These are phyloP conservation scores for Penstemon eatonii DNA, from an alignment of 257 asterid species.

Conservation along the genomic window DNA sequence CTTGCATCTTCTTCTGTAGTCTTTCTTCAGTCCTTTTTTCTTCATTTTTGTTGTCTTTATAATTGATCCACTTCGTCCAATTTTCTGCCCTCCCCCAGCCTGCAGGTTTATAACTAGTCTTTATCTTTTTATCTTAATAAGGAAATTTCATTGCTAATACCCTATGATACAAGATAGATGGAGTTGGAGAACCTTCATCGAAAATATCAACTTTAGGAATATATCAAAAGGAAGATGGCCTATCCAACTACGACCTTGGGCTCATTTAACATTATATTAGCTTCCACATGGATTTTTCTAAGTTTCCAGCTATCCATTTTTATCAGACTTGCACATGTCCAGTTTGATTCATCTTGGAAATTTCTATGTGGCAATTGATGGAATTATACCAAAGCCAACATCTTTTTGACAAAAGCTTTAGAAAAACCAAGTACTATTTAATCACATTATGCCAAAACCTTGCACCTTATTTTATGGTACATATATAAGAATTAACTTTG, in stretches of 20 bases:
- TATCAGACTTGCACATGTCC: background rate
- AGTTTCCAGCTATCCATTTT: background rate
- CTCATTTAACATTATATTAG: background rate
- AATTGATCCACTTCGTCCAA: background rate
- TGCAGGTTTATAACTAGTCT: background rate
- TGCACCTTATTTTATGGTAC: constrained; percentile 1
- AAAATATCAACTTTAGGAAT: background rate
- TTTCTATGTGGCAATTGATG: background rate
- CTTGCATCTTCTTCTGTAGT: constrained; percentile 8
- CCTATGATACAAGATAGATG: no score
- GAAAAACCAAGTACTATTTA: background rate
- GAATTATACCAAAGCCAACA: background rate
- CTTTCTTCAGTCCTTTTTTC: background rate
- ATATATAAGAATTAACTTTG: background rate
- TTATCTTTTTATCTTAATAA: background rate
- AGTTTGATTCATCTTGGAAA: no score
- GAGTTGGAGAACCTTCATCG: background rate
- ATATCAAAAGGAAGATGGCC: background rate
- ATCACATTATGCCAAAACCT: background rate
- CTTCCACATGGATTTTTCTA: background rate
- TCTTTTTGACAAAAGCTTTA: background rate
- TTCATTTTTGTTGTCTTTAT: background rate
- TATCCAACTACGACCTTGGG: background rate
- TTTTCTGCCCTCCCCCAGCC: background rate
- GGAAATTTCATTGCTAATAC: no score